Conservation (phyloP, 495 filamentous ascomycete genomes). For the Penicillium cinerascens region DNA sequence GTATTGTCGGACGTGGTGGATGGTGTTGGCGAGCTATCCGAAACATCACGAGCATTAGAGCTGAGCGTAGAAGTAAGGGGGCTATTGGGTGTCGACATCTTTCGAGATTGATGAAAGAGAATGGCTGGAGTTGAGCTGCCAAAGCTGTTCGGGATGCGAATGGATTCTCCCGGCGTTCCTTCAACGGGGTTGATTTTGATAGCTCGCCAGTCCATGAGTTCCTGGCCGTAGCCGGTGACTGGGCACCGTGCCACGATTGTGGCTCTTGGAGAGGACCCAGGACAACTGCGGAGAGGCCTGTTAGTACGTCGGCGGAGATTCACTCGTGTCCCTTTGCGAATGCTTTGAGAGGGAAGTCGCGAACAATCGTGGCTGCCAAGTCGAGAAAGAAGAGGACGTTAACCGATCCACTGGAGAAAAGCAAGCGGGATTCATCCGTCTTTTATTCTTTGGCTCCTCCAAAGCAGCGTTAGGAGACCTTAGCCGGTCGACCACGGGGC, state of each 20-base stretch:
- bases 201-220: constrained; percentile 15
- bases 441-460: neutral
- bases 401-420: neutral
- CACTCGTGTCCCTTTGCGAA: constrained; percentile 21
- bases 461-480: neutral
- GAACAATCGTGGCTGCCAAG: constrained; percentile 11
- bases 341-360: constrained; percentile 15
- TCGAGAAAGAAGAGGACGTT: constrained; percentile 20
- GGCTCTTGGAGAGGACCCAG: constrained; percentile 9
- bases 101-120: too few relatives aligned
- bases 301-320: constrained; percentile 3
- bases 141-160: neutral
- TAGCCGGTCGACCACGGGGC: too few relatives aligned
- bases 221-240: constrained; percentile 9
- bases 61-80: too few relatives aligned
- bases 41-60: too few relatives aligned
- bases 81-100: too few relatives aligned
- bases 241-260: neutral
- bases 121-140: neutral
- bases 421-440: neutral
- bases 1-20: too few relatives aligned
- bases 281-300: constrained; percentile 17
- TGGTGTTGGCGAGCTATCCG: too few relatives aligned
- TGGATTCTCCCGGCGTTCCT: neutral
- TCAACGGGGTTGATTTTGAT: too few relatives aligned